A percentile compares a stretch with the other conserved stretches of the same genome.
phyloP scores from a whole-genome alignment of 202 grass and related monocot genomes.

The Carex arenaria region DNA sequence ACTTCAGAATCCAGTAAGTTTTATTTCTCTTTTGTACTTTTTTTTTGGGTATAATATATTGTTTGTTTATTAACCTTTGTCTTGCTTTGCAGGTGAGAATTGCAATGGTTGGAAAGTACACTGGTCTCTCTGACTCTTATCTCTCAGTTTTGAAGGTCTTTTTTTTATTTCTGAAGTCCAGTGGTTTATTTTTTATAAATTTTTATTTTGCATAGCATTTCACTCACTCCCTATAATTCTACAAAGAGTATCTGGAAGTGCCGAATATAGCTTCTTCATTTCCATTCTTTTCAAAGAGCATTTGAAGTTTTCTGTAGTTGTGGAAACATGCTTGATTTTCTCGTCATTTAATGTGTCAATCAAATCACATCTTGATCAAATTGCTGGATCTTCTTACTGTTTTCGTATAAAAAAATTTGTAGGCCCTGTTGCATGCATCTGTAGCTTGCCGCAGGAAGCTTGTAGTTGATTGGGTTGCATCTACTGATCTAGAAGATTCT shows the following conservation, averaged over 20 bases:
- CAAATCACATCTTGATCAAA: not conserved
- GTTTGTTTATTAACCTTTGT: slow-evolving; percentile 16
- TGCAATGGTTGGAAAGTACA: slow-evolving; percentile 99
- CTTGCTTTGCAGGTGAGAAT: slow-evolving; percentile 66
- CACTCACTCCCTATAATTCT: not conserved
- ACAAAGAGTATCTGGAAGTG: not conserved
- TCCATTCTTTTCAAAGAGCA: not conserved
- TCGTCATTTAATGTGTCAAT: not conserved
- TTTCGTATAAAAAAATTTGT: slow-evolving; percentile 12
- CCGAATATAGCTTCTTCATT: not conserved
- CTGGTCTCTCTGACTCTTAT: slow-evolving; percentile 92
- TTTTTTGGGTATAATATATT: not conserved
- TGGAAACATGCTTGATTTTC: not conserved
- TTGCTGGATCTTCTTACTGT: not conserved
- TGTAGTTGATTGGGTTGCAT: slow-evolving; percentile 84
- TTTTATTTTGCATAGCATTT: not conserved
- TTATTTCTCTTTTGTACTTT: not conserved
- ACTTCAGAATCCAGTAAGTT: slow-evolving; percentile 54
- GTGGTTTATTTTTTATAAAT: not conserved
- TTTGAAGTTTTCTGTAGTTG: not conserved
- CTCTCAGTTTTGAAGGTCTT: slow-evolving; percentile 83
- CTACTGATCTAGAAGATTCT: slow-evolving; percentile 80
- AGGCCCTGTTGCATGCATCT: slow-evolving; percentile 98
- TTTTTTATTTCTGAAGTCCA: not conserved
- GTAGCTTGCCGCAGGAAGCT: slow-evolving; percentile 80